These are phyloP conservation scores for Purpureocillium lavendulum DNA, from an alignment of 2,329 filamentous ascomycete species.

Conservation along the genomic window DNA sequence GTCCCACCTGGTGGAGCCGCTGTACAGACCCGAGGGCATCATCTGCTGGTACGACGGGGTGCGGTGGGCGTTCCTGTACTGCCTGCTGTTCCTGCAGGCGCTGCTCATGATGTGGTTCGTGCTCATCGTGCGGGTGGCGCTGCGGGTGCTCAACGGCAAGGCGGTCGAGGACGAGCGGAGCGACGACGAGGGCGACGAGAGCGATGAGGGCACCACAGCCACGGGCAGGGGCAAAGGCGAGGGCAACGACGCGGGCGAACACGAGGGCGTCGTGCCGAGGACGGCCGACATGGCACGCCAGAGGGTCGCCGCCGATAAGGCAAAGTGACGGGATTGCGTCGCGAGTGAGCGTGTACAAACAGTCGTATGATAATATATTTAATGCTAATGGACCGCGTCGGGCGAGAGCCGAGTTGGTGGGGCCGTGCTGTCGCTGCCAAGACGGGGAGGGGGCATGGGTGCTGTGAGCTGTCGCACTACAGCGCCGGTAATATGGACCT, in stretches of 20 bases:
- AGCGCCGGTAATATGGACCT: no score
- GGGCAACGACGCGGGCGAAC: not conserved
- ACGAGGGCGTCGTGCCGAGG: no score
- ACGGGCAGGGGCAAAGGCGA: slow-evolving; percentile 28
- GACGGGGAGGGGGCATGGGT: no score
- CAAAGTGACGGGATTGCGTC: no score
- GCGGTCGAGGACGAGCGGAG: slow-evolving; percentile 80
- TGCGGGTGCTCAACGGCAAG: slow-evolving; percentile 67
- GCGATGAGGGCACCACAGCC: slow-evolving; percentile 48
- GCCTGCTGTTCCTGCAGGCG: slow-evolving; percentile 69
- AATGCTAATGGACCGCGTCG: no score
- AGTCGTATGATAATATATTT: no score
- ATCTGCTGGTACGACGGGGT: slow-evolving; percentile 77
- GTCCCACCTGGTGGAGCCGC: slow-evolving; percentile 64
- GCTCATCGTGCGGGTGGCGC: slow-evolving; percentile 77
- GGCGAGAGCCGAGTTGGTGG: no score
- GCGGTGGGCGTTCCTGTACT: slow-evolving; percentile 65
- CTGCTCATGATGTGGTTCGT: slow-evolving; percentile 83
- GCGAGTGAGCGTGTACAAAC: no score
- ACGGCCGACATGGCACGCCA: no score
- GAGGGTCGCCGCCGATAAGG: no score
- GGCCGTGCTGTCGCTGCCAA: no score
- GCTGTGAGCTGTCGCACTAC: no score
- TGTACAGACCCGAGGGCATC: slow-evolving; percentile 59
- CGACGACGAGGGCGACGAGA: slow-evolving; percentile 71